Base-by-base conservation (phyloP, 768 basidiomycete genomes). In the Mycena floridula region DNA sequence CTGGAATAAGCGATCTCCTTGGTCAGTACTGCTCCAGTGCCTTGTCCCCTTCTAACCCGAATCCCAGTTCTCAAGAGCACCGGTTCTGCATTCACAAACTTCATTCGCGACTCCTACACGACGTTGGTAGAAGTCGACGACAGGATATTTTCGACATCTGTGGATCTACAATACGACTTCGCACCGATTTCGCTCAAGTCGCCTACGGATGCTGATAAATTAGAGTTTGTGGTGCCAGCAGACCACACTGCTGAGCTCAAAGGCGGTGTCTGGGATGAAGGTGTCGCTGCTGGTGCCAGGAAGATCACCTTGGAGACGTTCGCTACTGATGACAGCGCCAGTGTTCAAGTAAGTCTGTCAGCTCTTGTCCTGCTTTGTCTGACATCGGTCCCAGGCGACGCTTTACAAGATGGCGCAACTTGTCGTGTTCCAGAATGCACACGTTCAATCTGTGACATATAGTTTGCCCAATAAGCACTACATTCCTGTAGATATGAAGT, bases 391-490 rank as follows among this genome's bases (percentile, higher is more conserved):
- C 24, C 61, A 96, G 88, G 94, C 94, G 7, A 96, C 93, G 22
- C 67, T 95, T 41, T 94, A 82, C 75, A 88, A 86, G 67, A 94
- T 94, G 81, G 89, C 74, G 0, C 76, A 86, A 50, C 72, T 73
- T 2, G 70, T 97, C 51, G 65, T 96, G 23, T 63, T 63, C 2
- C 80, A 86, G 59, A 85, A 90, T 54, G 60, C 62, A 2, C 67
- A 67, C 2, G 70, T 96, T 11, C 58, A 72, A 35, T 63, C 62
- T 2, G 84, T 89, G 25, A 71, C 73, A 12, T 96, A 95, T 64
- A 62, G 66, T 35, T 72, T 96, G 3, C 94, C 95, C 2, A 98
- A 98, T 71, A 90, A 93, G 66, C 94, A 96, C 59, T 97, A 95
- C 61, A 77, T 96, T 53, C 87, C 89, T 0, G 89, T 93, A 38